Evolutionary conservation across 2,329 filamentous ascomycete genomes (phyloP).

Genomic region (Penicillium thymicola): DNA sequence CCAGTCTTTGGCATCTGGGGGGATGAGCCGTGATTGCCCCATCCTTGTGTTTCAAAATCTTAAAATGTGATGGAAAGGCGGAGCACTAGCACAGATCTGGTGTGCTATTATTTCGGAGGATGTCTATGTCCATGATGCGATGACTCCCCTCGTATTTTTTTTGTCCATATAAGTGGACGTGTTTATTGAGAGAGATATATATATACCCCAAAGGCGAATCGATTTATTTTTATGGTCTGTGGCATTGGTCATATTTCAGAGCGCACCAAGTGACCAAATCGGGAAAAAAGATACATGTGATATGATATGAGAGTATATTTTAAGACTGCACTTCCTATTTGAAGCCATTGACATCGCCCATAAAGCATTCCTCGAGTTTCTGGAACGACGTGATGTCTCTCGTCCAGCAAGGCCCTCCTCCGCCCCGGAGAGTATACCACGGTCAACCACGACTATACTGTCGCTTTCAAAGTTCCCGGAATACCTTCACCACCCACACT

Average conservation of each 20-base stretch:
- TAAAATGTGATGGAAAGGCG: background rate
- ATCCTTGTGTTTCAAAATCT: background rate
- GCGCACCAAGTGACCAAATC: background rate
- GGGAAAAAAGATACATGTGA: background rate
- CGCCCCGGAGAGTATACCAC: background rate
- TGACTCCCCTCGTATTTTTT: background rate
- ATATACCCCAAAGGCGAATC: background rate
- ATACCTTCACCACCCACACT: background rate
- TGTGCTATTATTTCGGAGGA: background rate
- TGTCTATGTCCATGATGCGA: background rate
- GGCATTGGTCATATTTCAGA: background rate
- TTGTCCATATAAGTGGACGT: background rate
- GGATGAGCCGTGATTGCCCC: constrained; percentile 20
- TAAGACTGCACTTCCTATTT: background rate
- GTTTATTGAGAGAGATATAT: background rate
- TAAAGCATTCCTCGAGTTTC: background rate
- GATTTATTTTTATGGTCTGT: background rate
- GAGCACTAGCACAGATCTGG: background rate
- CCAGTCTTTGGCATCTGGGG: constrained; percentile 34
- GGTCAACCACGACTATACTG: background rate
- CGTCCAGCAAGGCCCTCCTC: background rate
- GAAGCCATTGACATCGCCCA: background rate
- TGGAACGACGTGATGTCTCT: background rate
- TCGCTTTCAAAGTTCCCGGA: background rate
- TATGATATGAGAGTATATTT: background rate